Evolutionary conservation across 345 rosid genomes (phyloP).

Genomic region (Salix caprea): DNA sequence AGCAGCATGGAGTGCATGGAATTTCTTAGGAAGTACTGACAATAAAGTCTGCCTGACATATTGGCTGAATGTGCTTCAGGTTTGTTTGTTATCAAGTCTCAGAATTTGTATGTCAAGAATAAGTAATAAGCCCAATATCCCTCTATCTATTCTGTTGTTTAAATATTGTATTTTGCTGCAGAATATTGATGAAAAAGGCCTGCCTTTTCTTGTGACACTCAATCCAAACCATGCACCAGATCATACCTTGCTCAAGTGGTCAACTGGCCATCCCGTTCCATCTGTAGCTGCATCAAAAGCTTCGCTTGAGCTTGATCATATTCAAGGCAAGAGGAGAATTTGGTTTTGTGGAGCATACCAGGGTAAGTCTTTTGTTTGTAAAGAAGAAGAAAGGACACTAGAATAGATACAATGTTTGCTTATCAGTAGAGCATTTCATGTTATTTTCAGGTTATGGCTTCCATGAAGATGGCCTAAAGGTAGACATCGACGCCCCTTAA

Average conservation of each 20-base stretch:
- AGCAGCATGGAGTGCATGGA: constrained; percentile 96
- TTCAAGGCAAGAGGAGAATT: constrained; percentile 78
- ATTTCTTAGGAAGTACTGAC: constrained; percentile 71
- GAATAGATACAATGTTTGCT: neutral
- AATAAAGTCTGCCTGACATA: constrained; percentile 73
- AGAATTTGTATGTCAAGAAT: neutral
- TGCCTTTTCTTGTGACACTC: constrained; percentile 73
- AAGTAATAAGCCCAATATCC: neutral
- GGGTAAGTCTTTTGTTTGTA: constrained; percentile 34
- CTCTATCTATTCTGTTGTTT: neutral
- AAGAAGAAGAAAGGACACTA: neutral
- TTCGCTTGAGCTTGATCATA: constrained; percentile 57
- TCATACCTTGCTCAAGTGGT: constrained; percentile 65
- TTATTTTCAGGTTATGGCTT: constrained; percentile 77
- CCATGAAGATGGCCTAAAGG: constrained; percentile 95
- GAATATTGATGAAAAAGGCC: constrained; percentile 67
- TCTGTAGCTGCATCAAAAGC: constrained; percentile 85
- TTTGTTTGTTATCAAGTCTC: constrained; percentile 20
- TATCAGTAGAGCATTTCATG: constrained; percentile 1
- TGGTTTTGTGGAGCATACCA: constrained; percentile 97
- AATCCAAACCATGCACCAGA: constrained; percentile 69
- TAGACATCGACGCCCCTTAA: constrained; percentile 9
- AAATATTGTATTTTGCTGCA: constrained; percentile 28
- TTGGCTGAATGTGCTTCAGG: constrained; percentile 98
- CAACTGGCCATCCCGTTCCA: constrained; percentile 86